A percentile compares a stretch with the other conserved stretches of the same genome.
phyloP scores from a whole-genome alignment of 768 basidiomycete genomes.

The Harrya chromipes region DNA sequence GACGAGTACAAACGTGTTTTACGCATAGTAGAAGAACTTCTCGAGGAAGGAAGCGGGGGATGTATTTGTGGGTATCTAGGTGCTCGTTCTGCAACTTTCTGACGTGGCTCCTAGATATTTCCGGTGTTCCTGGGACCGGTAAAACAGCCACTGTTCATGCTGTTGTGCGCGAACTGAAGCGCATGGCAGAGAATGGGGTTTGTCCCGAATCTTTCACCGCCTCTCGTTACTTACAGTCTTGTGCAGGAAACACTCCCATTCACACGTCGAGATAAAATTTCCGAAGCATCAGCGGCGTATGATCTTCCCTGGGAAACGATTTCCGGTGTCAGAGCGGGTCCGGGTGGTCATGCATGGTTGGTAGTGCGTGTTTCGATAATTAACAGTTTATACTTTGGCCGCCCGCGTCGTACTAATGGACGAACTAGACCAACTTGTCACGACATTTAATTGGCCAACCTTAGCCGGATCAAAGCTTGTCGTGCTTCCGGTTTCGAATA shows the following conservation, averaged over 20 bases:
- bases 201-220: conserved; percentile 20
- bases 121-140: conserved; percentile 97
- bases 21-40: conserved; percentile 72
- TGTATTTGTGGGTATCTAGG: conserved; percentile 73
- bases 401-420: conserved; percentile 94
- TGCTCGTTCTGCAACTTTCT: not conserved
- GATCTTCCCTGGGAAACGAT: conserved; percentile 89
- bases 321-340: conserved; percentile 65
- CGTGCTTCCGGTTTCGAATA: conserved; percentile 96
- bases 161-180: conserved; percentile 83
- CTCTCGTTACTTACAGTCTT: not conserved
- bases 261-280: conserved; percentile 94
- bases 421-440: conserved; percentile 95
- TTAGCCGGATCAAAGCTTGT: conserved; percentile 83
- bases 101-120: conserved; percentile 64
- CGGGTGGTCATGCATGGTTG: conserved; percentile 85
- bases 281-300: conserved; percentile 92
- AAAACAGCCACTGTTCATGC: conserved; percentile 98
- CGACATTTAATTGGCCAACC: conserved; percentile 93
- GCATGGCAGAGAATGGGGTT: conserved; percentile 81
- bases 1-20: conserved; percentile 79
- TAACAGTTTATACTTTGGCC: conserved; percentile 4
- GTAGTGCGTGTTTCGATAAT: conserved; percentile 20
- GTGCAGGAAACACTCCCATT: conserved; percentile 88
- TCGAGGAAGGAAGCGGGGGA: conserved; percentile 92